A percentile compares a stretch with the other conserved stretches of the same genome.
phyloP scores from a whole-genome alignment of 2,329 filamentous ascomycete genomes.

The Lojkania enalia region DNA sequence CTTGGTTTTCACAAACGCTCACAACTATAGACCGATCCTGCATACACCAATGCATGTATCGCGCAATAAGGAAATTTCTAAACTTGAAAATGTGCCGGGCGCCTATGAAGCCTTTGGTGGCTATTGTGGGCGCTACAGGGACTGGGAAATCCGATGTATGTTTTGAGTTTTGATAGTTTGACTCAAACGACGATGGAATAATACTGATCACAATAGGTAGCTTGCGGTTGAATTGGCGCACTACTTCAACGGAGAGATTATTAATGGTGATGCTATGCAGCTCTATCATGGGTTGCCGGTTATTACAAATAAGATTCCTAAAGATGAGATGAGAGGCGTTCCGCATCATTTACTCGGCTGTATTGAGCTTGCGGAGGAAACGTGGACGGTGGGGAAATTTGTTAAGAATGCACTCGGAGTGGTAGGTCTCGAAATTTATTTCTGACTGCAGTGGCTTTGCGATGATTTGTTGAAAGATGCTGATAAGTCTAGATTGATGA shows the following conservation, averaged over 20 bases:
- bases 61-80: constrained; percentile 20
- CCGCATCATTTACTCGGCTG: constrained; percentile 86
- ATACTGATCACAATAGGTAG: constrained; percentile 57
- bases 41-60: constrained; percentile 28
- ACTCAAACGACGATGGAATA: neutral
- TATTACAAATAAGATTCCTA: constrained; percentile 90
- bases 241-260: constrained; percentile 85
- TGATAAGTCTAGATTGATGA: constrained; percentile 63
- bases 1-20: constrained; percentile 7
- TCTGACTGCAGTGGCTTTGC: too few relatives aligned
- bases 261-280: constrained; percentile 98
- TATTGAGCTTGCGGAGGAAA: constrained; percentile 72
- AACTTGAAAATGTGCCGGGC: constrained; percentile 27
- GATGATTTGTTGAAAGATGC: neutral
- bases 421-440: constrained; percentile 29
- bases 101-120: constrained; percentile 64
- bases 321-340: constrained; percentile 73
- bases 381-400: constrained; percentile 83
- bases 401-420: constrained; percentile 67
- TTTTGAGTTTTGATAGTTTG: neutral
- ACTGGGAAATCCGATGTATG: constrained; percentile 90
- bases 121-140: constrained; percentile 85
- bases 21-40: neutral
- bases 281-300: constrained; percentile 90
- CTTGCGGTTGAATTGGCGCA: constrained; percentile 85